Base-by-base conservation (phyloP, 257 asterid genomes). In the Paulownia fortunei region DNA sequence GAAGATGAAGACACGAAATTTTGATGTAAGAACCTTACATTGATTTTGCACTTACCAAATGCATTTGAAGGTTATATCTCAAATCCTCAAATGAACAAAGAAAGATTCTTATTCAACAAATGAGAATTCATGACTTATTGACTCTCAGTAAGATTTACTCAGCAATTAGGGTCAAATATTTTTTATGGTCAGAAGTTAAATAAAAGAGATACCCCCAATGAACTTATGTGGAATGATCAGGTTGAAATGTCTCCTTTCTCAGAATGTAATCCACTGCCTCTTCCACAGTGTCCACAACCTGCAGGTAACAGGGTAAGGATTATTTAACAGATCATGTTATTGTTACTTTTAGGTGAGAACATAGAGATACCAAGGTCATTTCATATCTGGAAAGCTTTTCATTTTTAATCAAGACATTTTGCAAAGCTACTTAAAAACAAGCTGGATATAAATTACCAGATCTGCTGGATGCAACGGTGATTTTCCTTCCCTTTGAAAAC, bases 281-380 rank as follows among this genome's bases (percentile, higher is more conserved):
- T 73, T 92, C 97, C 75, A 92, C 96, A 11, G 86, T 85, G 84
- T 94, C 97, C 23, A 94, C 96, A 68, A 94, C 97, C 98, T 94
- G 90, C 79, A 82, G 11, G 52, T 59, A 44, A 39, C 19, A 18
- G 59, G 13, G 42, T 21, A 19, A 26, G 0, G 3, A 36, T 9
- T 56, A 49, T 65, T 74, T 16, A 60, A 30, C 30, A 39, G 8
- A 49, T 75, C 52, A 16, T 27, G 23, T 54, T 44, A 18, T 58
- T 34, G 26, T 46, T 8, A 47, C 12, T n/a, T 63, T 75, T 37
- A 32, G 39, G 37, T 2, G 13, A 56, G 9, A 55, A 36, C 13
- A 24, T 58, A 39, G 3, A 46, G 24, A 32, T 7, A 47, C 26
- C 23, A 71, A 61, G 26, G 68, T 32, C 74, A 72, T 51, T 73